Percentiles rank a stretch among this genome's conserved stretches.
These are phyloP conservation scores for Trichoderma aggressivum DNA, from an alignment of 2,329 filamentous ascomycete species.

Conservation along the genomic window DNA sequence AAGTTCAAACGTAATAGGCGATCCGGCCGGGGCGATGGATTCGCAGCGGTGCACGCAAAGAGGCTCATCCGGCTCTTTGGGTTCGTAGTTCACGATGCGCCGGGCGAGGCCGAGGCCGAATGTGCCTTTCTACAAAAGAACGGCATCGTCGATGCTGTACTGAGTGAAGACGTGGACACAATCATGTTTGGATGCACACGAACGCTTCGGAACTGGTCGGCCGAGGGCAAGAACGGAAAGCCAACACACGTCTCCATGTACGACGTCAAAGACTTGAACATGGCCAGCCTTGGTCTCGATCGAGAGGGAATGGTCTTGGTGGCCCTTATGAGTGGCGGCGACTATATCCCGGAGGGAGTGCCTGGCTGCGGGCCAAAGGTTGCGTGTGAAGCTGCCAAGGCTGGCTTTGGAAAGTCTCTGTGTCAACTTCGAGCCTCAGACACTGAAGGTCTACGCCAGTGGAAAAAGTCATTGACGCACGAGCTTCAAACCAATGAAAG, in stretches of 20 bases:
- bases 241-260: constrained; percentile 88
- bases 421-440: constrained; percentile 63
- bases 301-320: constrained; percentile 89
- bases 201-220: constrained; percentile 79
- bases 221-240: constrained; percentile 64
- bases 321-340: constrained; percentile 90
- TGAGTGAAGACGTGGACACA: constrained; percentile 95
- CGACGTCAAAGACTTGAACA: constrained; percentile 54
- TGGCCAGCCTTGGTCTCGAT: constrained; percentile 61
- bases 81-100: constrained; percentile 79
- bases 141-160: constrained; percentile 84
- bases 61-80: constrained; percentile 80
- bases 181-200: constrained; percentile 90
- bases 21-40: constrained; percentile 60
- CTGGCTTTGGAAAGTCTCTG: constrained; percentile 77
- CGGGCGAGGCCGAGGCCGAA: constrained; percentile 93
- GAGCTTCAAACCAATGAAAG: constrained; percentile 83
- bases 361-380: constrained; percentile 83
- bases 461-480: constrained; percentile 68
- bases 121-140: constrained; percentile 80
- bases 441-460: constrained; percentile 56
- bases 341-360: constrained; percentile 87
- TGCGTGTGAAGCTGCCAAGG: constrained; percentile 84
- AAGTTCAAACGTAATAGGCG: constrained; percentile 84
- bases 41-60: constrained; percentile 75